Conservation (phyloP, 768 basidiomycete species). For the Auricularia cornea region DNA sequence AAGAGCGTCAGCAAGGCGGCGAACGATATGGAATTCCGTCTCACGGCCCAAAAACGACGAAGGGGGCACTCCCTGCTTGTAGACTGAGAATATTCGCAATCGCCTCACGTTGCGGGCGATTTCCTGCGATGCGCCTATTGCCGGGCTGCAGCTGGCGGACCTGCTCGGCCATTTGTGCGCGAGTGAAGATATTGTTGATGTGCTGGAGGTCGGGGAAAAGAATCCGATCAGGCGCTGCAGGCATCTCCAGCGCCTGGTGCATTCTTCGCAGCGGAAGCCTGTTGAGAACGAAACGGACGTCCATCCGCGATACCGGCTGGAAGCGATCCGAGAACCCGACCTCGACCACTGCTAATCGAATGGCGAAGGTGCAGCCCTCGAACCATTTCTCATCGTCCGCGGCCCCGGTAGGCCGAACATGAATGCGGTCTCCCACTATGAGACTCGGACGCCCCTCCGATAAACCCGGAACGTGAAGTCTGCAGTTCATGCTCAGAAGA, state of each 20-base stretch:
- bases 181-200: too few relatives aligned
- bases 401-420: constrained; percentile 32
- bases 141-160: constrained; percentile 13
- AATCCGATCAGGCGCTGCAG: constrained; percentile 36
- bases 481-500: constrained; percentile 10
- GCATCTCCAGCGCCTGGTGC: constrained; percentile 46
- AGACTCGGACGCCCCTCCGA: constrained; percentile 52
- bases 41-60: constrained; percentile 59
- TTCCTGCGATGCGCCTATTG: constrained; percentile 38
- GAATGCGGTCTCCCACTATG: constrained; percentile 38
- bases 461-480: constrained; percentile 40
- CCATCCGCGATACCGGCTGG: constrained; percentile 31
- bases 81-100: constrained; percentile 38
- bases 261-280: constrained; percentile 48
- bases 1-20: background rate
- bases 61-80: constrained; percentile 41
- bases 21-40: constrained; percentile 17
- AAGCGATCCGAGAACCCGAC: constrained; percentile 42
- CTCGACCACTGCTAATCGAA: constrained; percentile 41
- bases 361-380: constrained; percentile 49
- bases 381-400: constrained; percentile 42
- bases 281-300: constrained; percentile 47
- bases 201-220: constrained; percentile 39
- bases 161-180: constrained; percentile 7
- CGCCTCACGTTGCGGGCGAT: constrained; percentile 41